A percentile compares a stretch with the other conserved stretches of the same genome.
These are phyloP conservation scores for Colletotrichum sp. DNA, from an alignment of 2,329 filamentous ascomycete species.

Conservation along the genomic window DNA sequence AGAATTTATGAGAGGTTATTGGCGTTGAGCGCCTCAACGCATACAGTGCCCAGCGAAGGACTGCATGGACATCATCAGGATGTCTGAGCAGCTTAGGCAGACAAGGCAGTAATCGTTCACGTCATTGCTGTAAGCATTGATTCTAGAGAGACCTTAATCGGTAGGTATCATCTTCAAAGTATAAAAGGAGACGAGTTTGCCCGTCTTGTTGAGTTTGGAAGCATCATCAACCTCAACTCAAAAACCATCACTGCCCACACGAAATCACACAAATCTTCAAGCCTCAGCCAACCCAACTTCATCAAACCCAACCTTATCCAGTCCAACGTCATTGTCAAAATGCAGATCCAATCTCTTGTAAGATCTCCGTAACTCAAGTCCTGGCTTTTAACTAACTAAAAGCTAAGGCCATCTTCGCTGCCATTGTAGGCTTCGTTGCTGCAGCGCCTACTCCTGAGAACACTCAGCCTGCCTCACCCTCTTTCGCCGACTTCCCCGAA, in stretches of 20 bases:
- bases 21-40: background rate
- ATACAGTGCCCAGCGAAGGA: background rate
- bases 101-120: background rate
- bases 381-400: fast-evolving
- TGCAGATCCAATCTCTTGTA: background rate
- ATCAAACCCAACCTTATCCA: background rate
- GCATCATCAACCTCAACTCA: background rate
- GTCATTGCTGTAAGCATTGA: background rate
- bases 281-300: background rate
- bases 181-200: background rate
- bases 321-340: background rate
- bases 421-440: background rate
- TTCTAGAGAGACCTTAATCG: fast-evolving
- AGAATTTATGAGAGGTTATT: background rate
- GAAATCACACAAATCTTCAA: background rate
- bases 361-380: background rate
- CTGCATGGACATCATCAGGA: background rate
- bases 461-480: background rate
- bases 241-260: background rate
- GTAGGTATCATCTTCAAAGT: background rate
- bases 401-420: background rate
- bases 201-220: background rate
- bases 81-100: background rate
- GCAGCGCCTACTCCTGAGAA: background rate
- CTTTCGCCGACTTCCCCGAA: background rate